These are phyloP conservation scores for Flaveria linearis DNA, from an alignment of 129 eudicot species.

Conservation along the genomic window DNA sequence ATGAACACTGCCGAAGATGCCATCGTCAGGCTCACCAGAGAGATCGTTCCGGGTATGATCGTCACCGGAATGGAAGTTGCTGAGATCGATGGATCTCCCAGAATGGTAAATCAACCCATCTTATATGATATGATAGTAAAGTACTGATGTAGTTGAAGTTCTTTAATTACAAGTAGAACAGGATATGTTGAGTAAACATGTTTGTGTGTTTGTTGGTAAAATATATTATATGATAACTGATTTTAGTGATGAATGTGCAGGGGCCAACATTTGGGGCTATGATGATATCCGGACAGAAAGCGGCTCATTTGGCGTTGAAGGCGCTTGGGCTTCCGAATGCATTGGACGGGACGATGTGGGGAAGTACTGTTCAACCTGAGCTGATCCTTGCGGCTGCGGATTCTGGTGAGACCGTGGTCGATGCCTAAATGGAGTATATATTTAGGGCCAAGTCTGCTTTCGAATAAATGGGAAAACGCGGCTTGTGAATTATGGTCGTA, in stretches of 20 bases:
- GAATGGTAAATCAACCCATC: conserved; percentile 45
- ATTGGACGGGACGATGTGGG: conserved; percentile 52
- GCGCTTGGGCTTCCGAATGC: conserved; percentile 71
- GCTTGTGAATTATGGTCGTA: conserved; percentile 16
- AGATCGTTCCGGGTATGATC: conserved; percentile 75
- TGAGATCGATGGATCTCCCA: conserved; percentile 71
- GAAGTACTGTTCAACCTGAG: conserved; percentile 42
- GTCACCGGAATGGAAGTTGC: conserved; percentile 86
- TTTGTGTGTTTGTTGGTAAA: no score
- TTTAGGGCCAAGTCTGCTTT: neutral
- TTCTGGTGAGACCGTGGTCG: conserved; percentile 42
- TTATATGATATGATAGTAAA: no score
- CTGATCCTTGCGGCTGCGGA: conserved; percentile 64
- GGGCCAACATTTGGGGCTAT: conserved; percentile 91
- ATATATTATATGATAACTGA: neutral
- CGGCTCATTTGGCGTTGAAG: conserved; percentile 76
- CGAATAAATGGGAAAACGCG: conserved; percentile 17
- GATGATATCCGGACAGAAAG: conserved; percentile 90
- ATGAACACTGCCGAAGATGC: conserved; percentile 82
- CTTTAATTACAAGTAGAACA: no score
- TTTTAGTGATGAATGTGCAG: conserved; percentile 28
- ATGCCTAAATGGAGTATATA: conserved; percentile 49
- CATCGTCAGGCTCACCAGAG: conserved; percentile 62
- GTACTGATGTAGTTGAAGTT: no score
- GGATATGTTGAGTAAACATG: no score